phyloP scores from a whole-genome alignment of 805 yeast species.

The Pichia nakasei region DNA sequence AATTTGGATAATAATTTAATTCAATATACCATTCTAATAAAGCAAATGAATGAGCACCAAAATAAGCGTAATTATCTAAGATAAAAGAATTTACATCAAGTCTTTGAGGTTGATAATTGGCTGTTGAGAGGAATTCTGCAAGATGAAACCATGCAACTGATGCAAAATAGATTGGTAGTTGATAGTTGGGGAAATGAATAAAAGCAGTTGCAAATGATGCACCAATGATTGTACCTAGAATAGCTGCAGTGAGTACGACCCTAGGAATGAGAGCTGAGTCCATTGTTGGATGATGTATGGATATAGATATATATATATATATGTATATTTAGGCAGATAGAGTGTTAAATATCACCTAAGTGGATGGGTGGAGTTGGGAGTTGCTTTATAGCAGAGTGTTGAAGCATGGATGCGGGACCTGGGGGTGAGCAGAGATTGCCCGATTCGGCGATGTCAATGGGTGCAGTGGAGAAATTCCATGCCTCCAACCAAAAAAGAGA shows the following conservation, averaged over 20 bases:
- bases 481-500: too few relatives aligned
- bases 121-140: constrained; percentile 75
- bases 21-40: constrained; percentile 42
- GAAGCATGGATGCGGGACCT: too few relatives aligned
- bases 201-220: constrained; percentile 23
- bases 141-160: constrained; percentile 62
- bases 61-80: constrained; percentile 57
- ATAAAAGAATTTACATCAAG: constrained; percentile 65
- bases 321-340: too few relatives aligned
- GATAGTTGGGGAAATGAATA: neutral
- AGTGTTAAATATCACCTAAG: too few relatives aligned
- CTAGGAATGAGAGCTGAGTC: neutral
- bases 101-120: constrained; percentile 56
- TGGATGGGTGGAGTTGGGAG: too few relatives aligned
- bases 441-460: too few relatives aligned
- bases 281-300: neutral
- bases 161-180: constrained; percentile 35
- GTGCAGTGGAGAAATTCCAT: too few relatives aligned
- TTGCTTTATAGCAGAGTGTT: too few relatives aligned
- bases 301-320: too few relatives aligned
- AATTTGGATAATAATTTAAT: constrained; percentile 30
- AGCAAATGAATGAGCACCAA: constrained; percentile 48
- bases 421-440: too few relatives aligned
- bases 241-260: constrained; percentile 31
- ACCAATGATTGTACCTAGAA: constrained; percentile 38